Percentiles rank a stretch among this genome's conserved stretches.
Evolutionary conservation across 345 rosid species (phyloP).

Genomic region (Linum tenue): DNA sequence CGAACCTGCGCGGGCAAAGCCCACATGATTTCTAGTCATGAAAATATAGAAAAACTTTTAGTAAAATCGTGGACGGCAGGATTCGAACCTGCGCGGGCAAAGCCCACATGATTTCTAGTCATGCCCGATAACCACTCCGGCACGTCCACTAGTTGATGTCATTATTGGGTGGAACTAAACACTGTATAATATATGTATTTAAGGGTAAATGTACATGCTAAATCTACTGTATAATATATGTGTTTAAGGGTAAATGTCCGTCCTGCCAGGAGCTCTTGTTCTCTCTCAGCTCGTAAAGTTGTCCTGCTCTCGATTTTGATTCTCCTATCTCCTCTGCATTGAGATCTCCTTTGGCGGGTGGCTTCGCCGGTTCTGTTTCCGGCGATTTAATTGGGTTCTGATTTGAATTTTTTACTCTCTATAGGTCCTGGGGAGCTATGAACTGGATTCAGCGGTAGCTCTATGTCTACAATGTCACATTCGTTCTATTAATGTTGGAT

Average conservation of each 20-base stretch:
- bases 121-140: constrained; percentile 79
- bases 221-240: too few species aligned
- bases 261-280: too few species aligned
- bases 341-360: too few species aligned
- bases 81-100: constrained; percentile 84
- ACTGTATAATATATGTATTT: too few species aligned
- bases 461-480: constrained; percentile 89
- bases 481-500: constrained; percentile 95
- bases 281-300: too few species aligned
- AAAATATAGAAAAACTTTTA: too few species aligned
- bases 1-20: constrained; percentile 88
- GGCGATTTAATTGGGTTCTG: too few species aligned
- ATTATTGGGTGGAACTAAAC: background rate
- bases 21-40: constrained; percentile 93
- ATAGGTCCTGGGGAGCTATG: constrained; percentile 19
- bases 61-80: constrained; percentile 46
- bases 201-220: too few species aligned
- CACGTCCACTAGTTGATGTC: constrained; percentile 29
- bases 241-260: too few species aligned
- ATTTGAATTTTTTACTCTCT: background rate
- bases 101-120: constrained; percentile 94
- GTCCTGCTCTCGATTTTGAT: too few species aligned
- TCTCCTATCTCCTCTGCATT: too few species aligned
- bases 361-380: too few species aligned
- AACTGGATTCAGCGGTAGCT: constrained; percentile 95